These are phyloP conservation scores for Candida insectorum DNA, from an alignment of 805 yeast species.

Conservation along the genomic window DNA sequence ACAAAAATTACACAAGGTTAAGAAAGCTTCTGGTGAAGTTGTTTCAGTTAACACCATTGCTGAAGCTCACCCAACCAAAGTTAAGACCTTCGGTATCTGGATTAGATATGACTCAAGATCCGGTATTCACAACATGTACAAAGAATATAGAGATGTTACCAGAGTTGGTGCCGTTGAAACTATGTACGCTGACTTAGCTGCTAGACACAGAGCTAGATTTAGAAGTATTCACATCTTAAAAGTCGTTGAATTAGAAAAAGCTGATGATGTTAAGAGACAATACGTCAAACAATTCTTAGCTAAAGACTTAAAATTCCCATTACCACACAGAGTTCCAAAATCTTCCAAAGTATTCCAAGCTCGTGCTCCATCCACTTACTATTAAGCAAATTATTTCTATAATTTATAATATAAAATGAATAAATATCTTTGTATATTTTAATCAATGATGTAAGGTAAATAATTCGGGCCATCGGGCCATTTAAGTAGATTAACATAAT, in stretches of 20 bases:
- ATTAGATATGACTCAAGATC: constrained; percentile 99
- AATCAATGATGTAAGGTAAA: too few relatives aligned
- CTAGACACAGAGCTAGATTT: constrained; percentile 99
- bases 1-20: constrained; percentile 98
- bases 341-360: constrained; percentile 82
- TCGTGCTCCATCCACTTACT: constrained; percentile 96
- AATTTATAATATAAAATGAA: constrained; percentile 10
- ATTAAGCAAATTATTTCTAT: constrained; percentile 47
- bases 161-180: constrained; percentile 98
- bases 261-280: constrained; percentile 98
- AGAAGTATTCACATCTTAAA: constrained; percentile 98
- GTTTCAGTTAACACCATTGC: constrained; percentile 87
- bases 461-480: too few relatives aligned
- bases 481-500: too few relatives aligned
- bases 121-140: constrained; percentile 99
- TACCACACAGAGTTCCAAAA: constrained; percentile 98
- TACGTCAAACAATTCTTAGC: constrained; percentile 96
- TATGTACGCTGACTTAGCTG: constrained; percentile 99
- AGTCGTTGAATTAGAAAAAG: constrained; percentile 98
- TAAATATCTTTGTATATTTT: constrained; percentile 8
- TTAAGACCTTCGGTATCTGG: constrained; percentile 99
- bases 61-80: constrained; percentile 98
- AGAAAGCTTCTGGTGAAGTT: constrained; percentile 99
- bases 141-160: constrained; percentile 99
- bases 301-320: constrained; percentile 98